Evolutionary conservation across 768 basidiomycete genomes (phyloP).

Genomic region (Boletus edulis): DNA sequence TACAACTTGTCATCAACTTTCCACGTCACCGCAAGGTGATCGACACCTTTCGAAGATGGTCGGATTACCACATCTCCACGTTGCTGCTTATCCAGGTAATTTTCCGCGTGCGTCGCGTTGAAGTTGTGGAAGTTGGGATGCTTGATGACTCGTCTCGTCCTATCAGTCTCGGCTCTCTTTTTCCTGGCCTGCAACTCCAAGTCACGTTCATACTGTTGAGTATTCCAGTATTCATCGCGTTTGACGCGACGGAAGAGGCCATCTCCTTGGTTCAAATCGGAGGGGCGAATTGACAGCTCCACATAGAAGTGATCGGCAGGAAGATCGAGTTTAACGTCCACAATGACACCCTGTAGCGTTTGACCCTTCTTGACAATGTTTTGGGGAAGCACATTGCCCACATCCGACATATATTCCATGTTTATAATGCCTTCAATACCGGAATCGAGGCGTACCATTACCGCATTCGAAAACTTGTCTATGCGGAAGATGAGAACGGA

Average conservation of each 20-base stretch:
- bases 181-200: conserved; percentile 73
- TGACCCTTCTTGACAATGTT: conserved; percentile 73
- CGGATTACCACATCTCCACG: conserved; percentile 95
- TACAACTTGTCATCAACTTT: conserved; percentile 95
- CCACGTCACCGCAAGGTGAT: conserved; percentile 98
- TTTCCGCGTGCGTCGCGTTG: conserved; percentile 86
- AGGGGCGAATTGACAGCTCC: conserved; percentile 67
- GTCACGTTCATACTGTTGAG: conserved; percentile 61
- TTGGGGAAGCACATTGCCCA: conserved; percentile 36
- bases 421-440: conserved; percentile 85
- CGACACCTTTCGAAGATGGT: conserved; percentile 89
- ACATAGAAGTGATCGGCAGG: conserved; percentile 64
- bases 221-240: conserved; percentile 65
- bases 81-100: conserved; percentile 84
- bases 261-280: conserved; percentile 64
- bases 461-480: conserved; percentile 37
- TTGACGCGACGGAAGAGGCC: conserved; percentile 56
- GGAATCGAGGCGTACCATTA: conserved; percentile 82
- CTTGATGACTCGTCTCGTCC: conserved; percentile 84
- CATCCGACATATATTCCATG: conserved; percentile 54
- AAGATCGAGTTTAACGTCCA: conserved; percentile 64
- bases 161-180: conserved; percentile 80
- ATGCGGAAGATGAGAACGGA: conserved; percentile 67
- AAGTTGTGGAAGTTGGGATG: conserved; percentile 98
- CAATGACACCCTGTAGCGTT: conserved; percentile 74